phyloP scores from a whole-genome alignment of 1,284 basidiomycete genomes.

The Puccinia triticina region DNA sequence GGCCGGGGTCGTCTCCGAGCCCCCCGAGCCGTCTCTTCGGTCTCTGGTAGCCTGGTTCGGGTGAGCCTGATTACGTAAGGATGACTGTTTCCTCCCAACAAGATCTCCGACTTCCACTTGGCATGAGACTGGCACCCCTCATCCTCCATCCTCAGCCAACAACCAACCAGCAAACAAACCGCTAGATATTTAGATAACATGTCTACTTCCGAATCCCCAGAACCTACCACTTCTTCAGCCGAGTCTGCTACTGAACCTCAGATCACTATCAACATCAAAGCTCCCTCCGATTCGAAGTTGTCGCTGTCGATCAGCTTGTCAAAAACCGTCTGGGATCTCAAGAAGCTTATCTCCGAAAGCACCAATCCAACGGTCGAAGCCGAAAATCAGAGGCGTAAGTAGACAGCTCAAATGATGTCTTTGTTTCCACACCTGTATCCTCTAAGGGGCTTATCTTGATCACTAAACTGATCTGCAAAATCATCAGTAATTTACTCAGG shows the following conservation, averaged over 20 bases:
- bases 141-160: neutral
- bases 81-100: neutral
- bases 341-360: constrained; percentile 78
- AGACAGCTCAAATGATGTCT: neutral
- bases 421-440: neutral
- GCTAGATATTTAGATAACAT: neutral
- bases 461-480: no score
- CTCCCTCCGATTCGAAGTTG: constrained; percentile 66
- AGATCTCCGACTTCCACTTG: neutral
- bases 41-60: no score
- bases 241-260: neutral
- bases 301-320: constrained; percentile 74
- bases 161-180: neutral
- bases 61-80: neutral
- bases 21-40: no score
- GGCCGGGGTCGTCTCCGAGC: no score
- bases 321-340: constrained; percentile 76
- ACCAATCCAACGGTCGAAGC: constrained; percentile 65
- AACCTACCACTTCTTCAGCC: neutral
- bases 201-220: neutral
- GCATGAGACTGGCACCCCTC: neutral
- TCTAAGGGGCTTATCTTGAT: neutral
- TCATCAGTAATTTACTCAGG: constrained; percentile 56
- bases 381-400: constrained; percentile 63
- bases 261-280: constrained; percentile 57